Evolutionary conservation across 768 basidiomycete species (phyloP), one percentile per base, ranked within the genome.

Genomic region (Macrolepiota dolichaula): DNA sequence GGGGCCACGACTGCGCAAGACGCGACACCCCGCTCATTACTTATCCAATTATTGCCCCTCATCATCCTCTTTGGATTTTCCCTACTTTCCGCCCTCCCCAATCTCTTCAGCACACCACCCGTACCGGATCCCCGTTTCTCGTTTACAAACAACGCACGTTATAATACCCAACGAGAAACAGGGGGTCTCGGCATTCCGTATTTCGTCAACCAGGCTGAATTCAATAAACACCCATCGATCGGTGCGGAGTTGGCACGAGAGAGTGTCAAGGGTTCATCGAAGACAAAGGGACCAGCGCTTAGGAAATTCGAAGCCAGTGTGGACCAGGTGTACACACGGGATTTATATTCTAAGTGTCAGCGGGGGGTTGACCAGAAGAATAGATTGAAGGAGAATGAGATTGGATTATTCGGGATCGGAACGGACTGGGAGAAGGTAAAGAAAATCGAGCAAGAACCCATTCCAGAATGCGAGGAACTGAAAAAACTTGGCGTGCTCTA

Each of bases 371-470:
- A 93, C 65, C 71, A 77, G 60, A 88, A 87, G 70, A 81, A 90
- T 68, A 85, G 87, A 62, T 75, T 79, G 62, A 88, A 88, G 69
- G 89, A 95, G 55, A 80, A 83, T 9, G 89, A 94, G 67, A 73
- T 91, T 40, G 96, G 96, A 4, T 73, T 97, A 63, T 95, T 98
- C 71, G 96, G 96, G 4, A 77, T 97, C 57, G 92, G 94, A 32
- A 91, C 94, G 11, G 91, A 98, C 70, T 94, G 92, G 91, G 89
- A 94, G 35, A 92, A 92, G 74, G 89, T 98, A 61, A 79, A 81
- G 71, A 72, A 75, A 65, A 89, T 97, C 55, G 83, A 90, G 53
- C 74, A 73, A 32, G 89, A 95, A 77, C 81, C 78, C 38, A 79
- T 94, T 51, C 80, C 81, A 62, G 87, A 84, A 67, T 98, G 96